phyloP scores from a whole-genome alignment of 257 asterid species.

The Nicotiana sylvestris region DNA sequence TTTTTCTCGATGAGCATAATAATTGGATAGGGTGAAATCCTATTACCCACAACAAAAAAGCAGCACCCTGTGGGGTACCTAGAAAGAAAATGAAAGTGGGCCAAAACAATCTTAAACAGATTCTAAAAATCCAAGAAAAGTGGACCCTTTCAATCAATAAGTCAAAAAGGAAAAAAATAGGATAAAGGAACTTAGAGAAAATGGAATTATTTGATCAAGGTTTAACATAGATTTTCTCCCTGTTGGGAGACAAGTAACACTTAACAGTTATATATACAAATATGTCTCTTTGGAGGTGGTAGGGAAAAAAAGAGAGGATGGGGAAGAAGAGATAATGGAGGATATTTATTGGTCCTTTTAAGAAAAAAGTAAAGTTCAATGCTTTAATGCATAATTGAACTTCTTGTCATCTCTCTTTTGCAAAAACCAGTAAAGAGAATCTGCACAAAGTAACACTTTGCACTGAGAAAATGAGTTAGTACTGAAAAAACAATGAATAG shows the following conservation, averaged over 20 bases:
- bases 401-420: not conserved
- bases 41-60: not conserved
- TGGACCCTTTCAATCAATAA: not conserved
- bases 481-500: not conserved
- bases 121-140: not conserved
- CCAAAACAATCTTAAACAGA: not conserved
- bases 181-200: not conserved
- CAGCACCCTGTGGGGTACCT: not conserved
- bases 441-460: not conserved
- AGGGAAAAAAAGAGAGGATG: not conserved
- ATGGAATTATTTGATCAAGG: conserved; percentile 18
- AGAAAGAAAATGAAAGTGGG: conserved; percentile 8
- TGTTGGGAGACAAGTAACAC: conserved; percentile 53
- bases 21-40: not conserved
- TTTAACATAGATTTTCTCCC: conserved; percentile 52
- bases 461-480: not conserved
- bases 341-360: not conserved
- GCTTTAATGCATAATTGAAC: conserved; percentile 7
- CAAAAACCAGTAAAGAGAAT: not conserved
- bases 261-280: conserved; percentile 4
- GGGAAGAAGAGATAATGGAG: not conserved
- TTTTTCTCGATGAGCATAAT: accelerated
- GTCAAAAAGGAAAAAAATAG: not conserved
- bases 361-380: not conserved
- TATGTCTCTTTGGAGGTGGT: conserved; percentile 16